These are phyloP conservation scores for Boletus rufocinnamomeus DNA, from an alignment of 768 basidiomycete genomes.

Conservation along the genomic window DNA sequence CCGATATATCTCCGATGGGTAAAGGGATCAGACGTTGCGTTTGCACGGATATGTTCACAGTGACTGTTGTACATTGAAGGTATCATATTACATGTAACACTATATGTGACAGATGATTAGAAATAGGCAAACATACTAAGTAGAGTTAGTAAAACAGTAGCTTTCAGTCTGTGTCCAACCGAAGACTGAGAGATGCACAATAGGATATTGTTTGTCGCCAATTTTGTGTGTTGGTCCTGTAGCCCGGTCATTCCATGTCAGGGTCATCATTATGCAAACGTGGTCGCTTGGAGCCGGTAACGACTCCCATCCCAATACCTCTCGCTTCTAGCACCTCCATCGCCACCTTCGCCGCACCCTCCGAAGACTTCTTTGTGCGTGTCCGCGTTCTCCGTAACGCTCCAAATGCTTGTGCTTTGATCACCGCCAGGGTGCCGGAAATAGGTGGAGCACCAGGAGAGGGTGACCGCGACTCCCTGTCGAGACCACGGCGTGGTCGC, in stretches of 20 bases:
- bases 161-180: conserved; percentile 30
- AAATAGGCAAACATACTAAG: conserved; percentile 33
- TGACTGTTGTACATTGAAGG: conserved; percentile 31
- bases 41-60: conserved; percentile 9
- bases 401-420: conserved; percentile 89
- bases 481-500: conserved; percentile 50
- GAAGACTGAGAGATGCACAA: conserved; percentile 28
- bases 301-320: conserved; percentile 61
- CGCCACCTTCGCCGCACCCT: conserved; percentile 70
- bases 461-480: conserved; percentile 49
- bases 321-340: conserved; percentile 81
- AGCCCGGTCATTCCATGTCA: conserved; percentile 35
- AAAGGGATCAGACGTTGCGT: conserved; percentile 5
- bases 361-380: conserved; percentile 70
- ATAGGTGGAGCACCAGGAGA: conserved; percentile 51
- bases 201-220: conserved; percentile 31
- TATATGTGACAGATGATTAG: conserved; percentile 37
- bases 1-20: conserved; percentile 16
- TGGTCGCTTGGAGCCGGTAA: conserved; percentile 40
- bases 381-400: conserved; percentile 78
- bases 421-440: conserved; percentile 83
- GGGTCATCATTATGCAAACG: conserved; percentile 57
- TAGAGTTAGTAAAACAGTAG: conserved; percentile 36
- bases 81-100: conserved; percentile 43
- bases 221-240: conserved; percentile 18